A percentile compares a stretch with the other conserved stretches of the same genome.
Conservation (phyloP, 129 eudicot genomes). For the Helianthus tuberosus region DNA sequence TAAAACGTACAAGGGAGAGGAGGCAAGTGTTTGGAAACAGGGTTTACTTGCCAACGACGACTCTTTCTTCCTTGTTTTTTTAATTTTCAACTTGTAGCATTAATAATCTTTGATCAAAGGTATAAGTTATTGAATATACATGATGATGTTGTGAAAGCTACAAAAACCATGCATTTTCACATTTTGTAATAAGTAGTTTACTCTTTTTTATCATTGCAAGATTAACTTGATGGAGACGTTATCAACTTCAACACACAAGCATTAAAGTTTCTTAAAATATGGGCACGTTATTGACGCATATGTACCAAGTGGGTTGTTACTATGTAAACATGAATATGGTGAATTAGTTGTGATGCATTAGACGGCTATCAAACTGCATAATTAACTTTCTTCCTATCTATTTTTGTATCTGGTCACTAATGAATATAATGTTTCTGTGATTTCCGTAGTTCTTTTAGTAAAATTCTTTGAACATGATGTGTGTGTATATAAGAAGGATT, state of each 20-base stretch:
- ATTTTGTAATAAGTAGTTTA: neutral
- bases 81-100: constrained; percentile 14
- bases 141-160: neutral
- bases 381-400: neutral
- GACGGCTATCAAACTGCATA: no score
- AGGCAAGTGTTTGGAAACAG: constrained; percentile 31
- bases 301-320: neutral
- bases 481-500: no score
- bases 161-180: neutral
- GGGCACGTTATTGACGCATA: neutral
- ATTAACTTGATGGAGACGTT: constrained; percentile 1
- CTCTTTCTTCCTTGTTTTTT: constrained; percentile 25
- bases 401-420: neutral
- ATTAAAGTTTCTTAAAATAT: neutral
- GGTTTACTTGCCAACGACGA: constrained; percentile 65
- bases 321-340: neutral
- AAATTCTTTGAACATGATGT: no score
- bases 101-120: neutral
- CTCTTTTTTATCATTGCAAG: neutral
- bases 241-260: neutral
- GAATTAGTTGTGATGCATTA: no score
- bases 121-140: neutral
- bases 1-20: constrained; percentile 43
- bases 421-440: neutral
- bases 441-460: neutral